Percentiles rank a stretch among this genome's conserved stretches.
These are phyloP conservation scores for Arthrobotrys megalospora DNA, from an alignment of 2,329 filamentous ascomycete genomes.

Conservation along the genomic window DNA sequence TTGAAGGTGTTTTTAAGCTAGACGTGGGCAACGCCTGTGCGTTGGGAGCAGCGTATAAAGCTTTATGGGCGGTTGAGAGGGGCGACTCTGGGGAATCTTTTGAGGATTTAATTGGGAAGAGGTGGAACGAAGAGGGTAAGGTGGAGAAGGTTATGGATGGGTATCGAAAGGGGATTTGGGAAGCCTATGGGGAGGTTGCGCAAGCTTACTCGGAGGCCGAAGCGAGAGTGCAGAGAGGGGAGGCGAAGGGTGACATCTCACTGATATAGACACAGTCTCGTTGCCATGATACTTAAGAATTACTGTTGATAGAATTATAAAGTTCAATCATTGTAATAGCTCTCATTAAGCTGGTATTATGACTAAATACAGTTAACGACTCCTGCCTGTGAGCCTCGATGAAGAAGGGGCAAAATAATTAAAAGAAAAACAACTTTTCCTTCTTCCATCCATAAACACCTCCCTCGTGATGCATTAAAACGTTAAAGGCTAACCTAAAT, in stretches of 20 bases:
- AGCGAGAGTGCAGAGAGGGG: conserved; percentile 73
- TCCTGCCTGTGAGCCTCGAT: conserved; percentile 6
- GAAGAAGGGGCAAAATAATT: not conserved
- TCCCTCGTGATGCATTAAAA: conserved; percentile 10
- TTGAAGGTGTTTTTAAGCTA: conserved; percentile 91
- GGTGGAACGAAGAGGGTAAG: conserved; percentile 89
- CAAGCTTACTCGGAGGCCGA: conserved; percentile 85
- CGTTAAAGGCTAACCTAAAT: not conserved
- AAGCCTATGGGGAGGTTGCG: conserved; percentile 82
- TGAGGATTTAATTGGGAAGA: conserved; percentile 84
- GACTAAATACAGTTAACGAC: conserved; percentile 6
- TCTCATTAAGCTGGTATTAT: not conserved
- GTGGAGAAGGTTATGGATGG: conserved; percentile 87
- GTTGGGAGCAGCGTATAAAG: conserved; percentile 93
- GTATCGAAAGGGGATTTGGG: conserved; percentile 81
- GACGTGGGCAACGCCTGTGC: conserved; percentile 97
- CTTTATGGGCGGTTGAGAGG: conserved; percentile 89
- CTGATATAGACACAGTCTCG: conserved; percentile 2
- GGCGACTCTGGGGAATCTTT: conserved; percentile 78
- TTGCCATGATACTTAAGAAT: not conserved
- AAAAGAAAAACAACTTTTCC: conserved; percentile 17
- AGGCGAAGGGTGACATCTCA: conserved; percentile 62
- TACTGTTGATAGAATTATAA: not conserved
- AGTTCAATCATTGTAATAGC: conserved; percentile 11
- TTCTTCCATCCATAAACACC: not conserved